Percentiles rank a stretch among this genome's conserved stretches.
phyloP scores from a whole-genome alignment of 192 early-diverging fungal genomes.

The Coemansia sp. region DNA sequence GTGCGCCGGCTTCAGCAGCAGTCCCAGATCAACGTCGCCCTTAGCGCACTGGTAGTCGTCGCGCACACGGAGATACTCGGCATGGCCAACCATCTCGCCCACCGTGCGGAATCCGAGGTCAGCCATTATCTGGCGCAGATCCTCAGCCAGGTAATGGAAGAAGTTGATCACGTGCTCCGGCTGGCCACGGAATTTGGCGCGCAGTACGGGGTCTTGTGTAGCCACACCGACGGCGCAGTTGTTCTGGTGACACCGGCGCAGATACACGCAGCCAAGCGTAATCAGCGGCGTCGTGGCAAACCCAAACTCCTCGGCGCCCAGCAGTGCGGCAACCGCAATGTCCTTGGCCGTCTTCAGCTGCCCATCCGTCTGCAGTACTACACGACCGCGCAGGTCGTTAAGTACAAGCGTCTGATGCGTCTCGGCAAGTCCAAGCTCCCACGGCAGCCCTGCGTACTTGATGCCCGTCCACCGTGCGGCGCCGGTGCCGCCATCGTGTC shows the following conservation, averaged over 20 bases:
- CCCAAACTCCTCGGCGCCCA: slow-evolving; percentile 99
- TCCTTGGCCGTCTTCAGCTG: slow-evolving; percentile 97
- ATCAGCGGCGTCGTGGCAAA: slow-evolving; percentile 99
- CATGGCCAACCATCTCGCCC: slow-evolving; percentile 94
- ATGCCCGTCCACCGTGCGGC: slow-evolving; percentile 97
- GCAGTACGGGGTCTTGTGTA: slow-evolving; percentile 92
- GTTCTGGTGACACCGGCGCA: slow-evolving; percentile 90
- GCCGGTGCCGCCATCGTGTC: slow-evolving; percentile 99
- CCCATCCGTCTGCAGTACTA: slow-evolving; percentile 96
- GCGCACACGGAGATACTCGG: slow-evolving; percentile 83
- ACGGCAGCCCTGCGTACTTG: slow-evolving; percentile 97
- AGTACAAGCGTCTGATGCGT: slow-evolving; percentile 98
- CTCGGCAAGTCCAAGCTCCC: slow-evolving; percentile 99
- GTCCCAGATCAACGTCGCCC: slow-evolving; percentile 80
- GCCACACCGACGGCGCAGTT: slow-evolving; percentile 98
- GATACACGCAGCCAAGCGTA: slow-evolving; percentile 94
- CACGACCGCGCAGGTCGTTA: slow-evolving; percentile 93
- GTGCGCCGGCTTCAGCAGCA: slow-evolving; percentile 86
- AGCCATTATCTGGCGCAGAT: slow-evolving; percentile 91
- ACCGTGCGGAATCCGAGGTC: slow-evolving; percentile 89
- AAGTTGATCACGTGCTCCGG: slow-evolving; percentile 99
- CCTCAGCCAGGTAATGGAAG: slow-evolving; percentile 97
- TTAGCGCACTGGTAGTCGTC: slow-evolving; percentile 75
- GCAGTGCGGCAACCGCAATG: slow-evolving; percentile 94
- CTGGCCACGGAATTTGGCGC: slow-evolving; percentile 89